Base-by-base conservation (phyloP, 2,329 filamentous ascomycete genomes). In the Aspergillus bombycis region DNA sequence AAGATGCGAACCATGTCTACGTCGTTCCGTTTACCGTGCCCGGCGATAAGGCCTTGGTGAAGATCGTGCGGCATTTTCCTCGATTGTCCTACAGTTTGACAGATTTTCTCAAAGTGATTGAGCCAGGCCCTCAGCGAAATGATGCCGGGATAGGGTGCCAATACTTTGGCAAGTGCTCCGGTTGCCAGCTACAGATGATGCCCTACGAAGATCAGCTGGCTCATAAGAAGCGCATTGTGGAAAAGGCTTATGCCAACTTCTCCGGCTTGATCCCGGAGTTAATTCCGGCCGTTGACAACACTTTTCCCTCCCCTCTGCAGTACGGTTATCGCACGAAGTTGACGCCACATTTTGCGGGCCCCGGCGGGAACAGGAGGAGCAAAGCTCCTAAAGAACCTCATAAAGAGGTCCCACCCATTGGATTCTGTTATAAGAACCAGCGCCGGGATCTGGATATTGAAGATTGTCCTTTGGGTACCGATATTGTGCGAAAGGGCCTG, bases 111-210 rank as follows among this genome's bases (percentile, higher is more conserved):
- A 89, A 89, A 64, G 86, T 98, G 48, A 81, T 89, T 41, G 87
- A 86, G 62, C 89, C 94, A 0, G 93, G 92, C 0, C 85, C 88
- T 1, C 83, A 90, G 60, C 90, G 95, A 71, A 90, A 97, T 71
- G 91, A 95, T 72, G 84, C 85, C 43, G 87, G 91, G 26, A 85
- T 96, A 70, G 85, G 85, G 62, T 99, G 95, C 82, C 85, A 87
- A 71, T 98, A 99, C 83, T 99, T 99, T 74, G 83, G 88, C 46
- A 86, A 84, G 60, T 99, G 95, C 79, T 92, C 91, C 11, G 95
- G 95, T 36, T 99, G 95, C 76, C 95, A 99, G 79, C 94, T 98
- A 78, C 95, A 99, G 81, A 97, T 98, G 92, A 86, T 99, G 67
- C 88, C 92, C 60, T 98, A 98, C 77, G 80, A 85, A 34, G 91